Evolutionary conservation across 805 yeast genomes (phyloP).

Genomic region (Candida loeiensis): DNA sequence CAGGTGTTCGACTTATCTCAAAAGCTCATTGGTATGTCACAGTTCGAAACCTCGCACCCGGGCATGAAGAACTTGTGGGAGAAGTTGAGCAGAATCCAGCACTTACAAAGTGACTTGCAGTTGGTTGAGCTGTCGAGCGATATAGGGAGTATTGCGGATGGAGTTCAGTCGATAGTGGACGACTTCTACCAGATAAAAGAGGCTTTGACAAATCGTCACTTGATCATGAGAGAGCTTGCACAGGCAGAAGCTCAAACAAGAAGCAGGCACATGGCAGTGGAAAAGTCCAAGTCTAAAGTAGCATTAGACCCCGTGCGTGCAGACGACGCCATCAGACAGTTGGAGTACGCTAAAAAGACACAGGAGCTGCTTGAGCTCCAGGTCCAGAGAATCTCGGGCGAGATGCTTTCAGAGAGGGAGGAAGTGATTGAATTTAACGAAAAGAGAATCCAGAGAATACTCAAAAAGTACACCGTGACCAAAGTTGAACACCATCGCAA

Average conservation of each 20-base stretch:
- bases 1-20: conserved; percentile 47
- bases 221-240: conserved; percentile 82
- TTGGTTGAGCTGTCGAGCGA: conserved; percentile 68
- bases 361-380: conserved; percentile 77
- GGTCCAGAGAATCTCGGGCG: conserved; percentile 78
- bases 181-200: conserved; percentile 90
- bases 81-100: conserved; percentile 65
- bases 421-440: conserved; percentile 61
- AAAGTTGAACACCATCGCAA: conserved; percentile 85
- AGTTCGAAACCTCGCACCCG: conserved; percentile 48
- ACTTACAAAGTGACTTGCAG: conserved; percentile 71
- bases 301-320: conserved; percentile 83
- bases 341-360: conserved; percentile 71
- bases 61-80: conserved; percentile 80
- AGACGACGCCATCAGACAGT: conserved; percentile 79
- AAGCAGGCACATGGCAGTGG: conserved; percentile 66
- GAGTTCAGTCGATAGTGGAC: conserved; percentile 55
- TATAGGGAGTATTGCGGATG: conserved; percentile 74
- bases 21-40: conserved; percentile 38
- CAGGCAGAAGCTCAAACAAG: conserved; percentile 76
- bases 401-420: conserved; percentile 71
- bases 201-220: conserved; percentile 86
- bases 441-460: conserved; percentile 45
- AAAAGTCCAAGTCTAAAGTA: conserved; percentile 64
- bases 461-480: conserved; percentile 60